These are phyloP conservation scores for Wickerhamiella spandovensis DNA, from an alignment of 805 yeast genomes.

Conservation along the genomic window DNA sequence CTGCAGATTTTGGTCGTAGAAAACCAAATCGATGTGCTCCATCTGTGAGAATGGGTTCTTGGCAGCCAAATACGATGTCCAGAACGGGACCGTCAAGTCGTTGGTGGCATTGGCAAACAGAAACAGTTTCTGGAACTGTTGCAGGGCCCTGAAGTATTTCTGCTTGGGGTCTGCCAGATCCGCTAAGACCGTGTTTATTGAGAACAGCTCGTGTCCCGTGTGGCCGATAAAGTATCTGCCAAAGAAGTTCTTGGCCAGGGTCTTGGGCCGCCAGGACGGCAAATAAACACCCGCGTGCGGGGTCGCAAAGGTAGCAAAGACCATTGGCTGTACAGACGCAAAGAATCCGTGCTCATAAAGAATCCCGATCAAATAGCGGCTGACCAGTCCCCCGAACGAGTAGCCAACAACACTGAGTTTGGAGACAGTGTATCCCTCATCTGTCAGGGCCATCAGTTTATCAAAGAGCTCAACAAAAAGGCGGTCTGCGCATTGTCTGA, in stretches of 20 bases:
- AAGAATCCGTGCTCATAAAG: constrained; percentile 40
- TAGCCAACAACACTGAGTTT: constrained; percentile 71
- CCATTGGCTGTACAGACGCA: constrained; percentile 43
- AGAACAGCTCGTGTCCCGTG: constrained; percentile 65
- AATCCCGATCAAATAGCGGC: constrained; percentile 67
- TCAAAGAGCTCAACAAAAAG: too few relatives aligned
- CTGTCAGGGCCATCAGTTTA: constrained; percentile 38
- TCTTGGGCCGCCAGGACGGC: constrained; percentile 27
- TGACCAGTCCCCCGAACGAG: constrained; percentile 74
- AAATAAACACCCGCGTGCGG: constrained; percentile 48
- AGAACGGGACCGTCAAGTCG: constrained; percentile 81
- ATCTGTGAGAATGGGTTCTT: constrained; percentile 57
- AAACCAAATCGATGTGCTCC: constrained; percentile 32
- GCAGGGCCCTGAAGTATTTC: constrained; percentile 41
- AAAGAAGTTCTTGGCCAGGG: constrained; percentile 32
- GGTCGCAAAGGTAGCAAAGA: constrained; percentile 60
- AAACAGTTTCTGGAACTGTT: constrained; percentile 41
- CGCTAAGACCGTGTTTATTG: constrained; percentile 33
- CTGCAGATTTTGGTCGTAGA: constrained; percentile 21
- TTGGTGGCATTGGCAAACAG: constrained; percentile 62
- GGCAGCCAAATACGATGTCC: constrained; percentile 64
- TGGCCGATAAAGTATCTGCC: constrained; percentile 47
- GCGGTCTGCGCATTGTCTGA: constrained; percentile 48
- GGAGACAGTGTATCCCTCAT: constrained; percentile 31
- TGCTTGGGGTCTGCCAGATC: constrained; percentile 39